Evolutionary conservation across 768 basidiomycete species (phyloP).

Genomic region (Amanita inopinata): DNA sequence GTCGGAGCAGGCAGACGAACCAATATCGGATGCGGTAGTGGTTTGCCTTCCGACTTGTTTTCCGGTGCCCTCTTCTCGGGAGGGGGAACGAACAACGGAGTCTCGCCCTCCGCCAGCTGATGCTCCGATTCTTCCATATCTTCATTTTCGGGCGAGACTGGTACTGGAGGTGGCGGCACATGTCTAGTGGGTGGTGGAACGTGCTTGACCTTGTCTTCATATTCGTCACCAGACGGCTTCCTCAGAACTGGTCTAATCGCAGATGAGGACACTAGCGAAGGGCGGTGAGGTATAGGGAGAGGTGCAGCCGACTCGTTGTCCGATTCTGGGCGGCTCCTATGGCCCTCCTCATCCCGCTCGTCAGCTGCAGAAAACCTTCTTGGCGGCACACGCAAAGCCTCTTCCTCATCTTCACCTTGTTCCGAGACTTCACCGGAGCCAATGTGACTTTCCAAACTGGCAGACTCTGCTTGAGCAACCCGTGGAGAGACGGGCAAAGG

Average conservation of each 20-base stretch:
- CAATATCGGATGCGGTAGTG: constrained; percentile 12
- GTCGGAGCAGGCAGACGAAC: constrained; percentile 17
- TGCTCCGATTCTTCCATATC: constrained; percentile 17
- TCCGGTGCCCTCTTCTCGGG: constrained; percentile 8
- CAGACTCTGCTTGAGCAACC: neutral
- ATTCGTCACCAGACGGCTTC: constrained; percentile 6
- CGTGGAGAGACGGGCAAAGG: constrained; percentile 12
- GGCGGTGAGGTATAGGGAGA: neutral
- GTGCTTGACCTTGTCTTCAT: constrained; percentile 4
- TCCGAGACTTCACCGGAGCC: neutral
- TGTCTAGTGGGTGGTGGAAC: constrained; percentile 3
- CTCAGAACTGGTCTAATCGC: constrained; percentile 14
- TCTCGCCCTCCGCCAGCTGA: constrained; percentile 23
- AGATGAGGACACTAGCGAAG: constrained; percentile 8
- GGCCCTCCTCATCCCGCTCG: constrained; percentile 11
- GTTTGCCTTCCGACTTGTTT: constrained; percentile 4
- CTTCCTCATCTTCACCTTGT: neutral
- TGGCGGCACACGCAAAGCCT: neutral
- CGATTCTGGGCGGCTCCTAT: constrained; percentile 2
- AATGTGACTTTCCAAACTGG: neutral
- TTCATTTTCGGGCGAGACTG: neutral
- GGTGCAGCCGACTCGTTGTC: neutral
- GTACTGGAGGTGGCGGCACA: constrained; percentile 5
- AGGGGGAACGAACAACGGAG: constrained; percentile 17
- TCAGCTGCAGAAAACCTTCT: constrained; percentile 5